These are phyloP conservation scores for Podospora pseudoanserina DNA, from an alignment of 495 filamentous ascomycete species.

Conservation along the genomic window DNA sequence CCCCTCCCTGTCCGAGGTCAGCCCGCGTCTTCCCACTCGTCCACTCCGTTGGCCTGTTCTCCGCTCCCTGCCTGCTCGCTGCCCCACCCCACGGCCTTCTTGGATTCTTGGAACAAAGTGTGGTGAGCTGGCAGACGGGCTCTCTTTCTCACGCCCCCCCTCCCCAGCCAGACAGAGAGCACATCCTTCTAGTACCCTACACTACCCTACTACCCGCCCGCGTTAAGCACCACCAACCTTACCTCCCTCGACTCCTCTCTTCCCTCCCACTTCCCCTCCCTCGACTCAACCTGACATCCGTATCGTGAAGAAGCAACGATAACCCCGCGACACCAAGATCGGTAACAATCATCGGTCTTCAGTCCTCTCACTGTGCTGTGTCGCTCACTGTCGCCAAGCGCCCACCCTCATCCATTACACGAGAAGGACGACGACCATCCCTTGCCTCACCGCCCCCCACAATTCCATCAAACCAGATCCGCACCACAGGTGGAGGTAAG, in stretches of 20 bases:
- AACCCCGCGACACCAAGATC: not conserved
- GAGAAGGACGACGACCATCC: constrained; percentile 10
- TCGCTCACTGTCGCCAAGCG: not conserved
- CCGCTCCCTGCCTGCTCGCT: constrained; percentile 20
- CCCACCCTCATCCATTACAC: not conserved
- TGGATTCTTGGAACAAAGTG: constrained; percentile 35
- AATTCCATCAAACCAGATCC: constrained; percentile 22
- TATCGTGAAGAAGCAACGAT: not conserved
- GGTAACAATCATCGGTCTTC: not conserved
- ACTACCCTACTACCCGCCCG: not conserved
- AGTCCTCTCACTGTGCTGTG: too few species aligned
- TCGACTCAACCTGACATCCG: constrained; percentile 8
- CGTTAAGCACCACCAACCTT: not conserved
- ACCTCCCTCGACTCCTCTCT: constrained; percentile 13
- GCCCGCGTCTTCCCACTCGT: constrained; percentile 21
- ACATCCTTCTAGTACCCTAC: constrained; percentile 14
- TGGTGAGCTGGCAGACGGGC: constrained; percentile 32
- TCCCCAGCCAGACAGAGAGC: not conserved
- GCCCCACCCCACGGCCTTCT: constrained; percentile 28
- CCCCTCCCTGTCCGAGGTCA: constrained; percentile 33
- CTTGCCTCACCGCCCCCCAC: constrained; percentile 25
- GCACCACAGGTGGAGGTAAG: constrained; percentile 24
- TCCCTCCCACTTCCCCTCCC: constrained; percentile 10
- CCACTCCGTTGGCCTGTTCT: constrained; percentile 28
- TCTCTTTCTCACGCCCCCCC: constrained; percentile 3